Evolutionary conservation across 805 yeast genomes (phyloP).

Genomic region (Maudiozyma pseudohumilis): DNA sequence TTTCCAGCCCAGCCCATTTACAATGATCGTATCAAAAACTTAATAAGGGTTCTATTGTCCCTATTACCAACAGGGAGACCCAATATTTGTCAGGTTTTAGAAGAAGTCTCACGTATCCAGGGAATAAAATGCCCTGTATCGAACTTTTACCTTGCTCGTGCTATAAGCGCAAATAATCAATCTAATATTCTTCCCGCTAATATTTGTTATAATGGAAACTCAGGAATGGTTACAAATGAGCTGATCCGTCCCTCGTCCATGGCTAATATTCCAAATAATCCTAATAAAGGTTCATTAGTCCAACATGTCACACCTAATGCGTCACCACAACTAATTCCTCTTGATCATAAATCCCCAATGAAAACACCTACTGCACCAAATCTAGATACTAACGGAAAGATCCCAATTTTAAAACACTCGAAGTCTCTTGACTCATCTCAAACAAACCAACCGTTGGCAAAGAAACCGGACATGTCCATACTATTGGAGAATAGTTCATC

Average conservation of each 20-base stretch:
- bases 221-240: too few species aligned
- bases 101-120: constrained; percentile 58
- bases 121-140: constrained; percentile 37
- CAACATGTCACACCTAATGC: too few species aligned
- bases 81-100: constrained; percentile 59
- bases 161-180: too few species aligned
- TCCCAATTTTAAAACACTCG: not conserved
- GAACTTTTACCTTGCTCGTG: constrained; percentile 30
- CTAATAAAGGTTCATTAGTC: too few species aligned
- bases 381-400: too few species aligned
- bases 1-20: constrained; percentile 50
- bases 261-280: too few species aligned
- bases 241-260: too few species aligned
- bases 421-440: not conserved
- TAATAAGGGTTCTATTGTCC: constrained; percentile 51
- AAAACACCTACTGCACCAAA: too few species aligned
- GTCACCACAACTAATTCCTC: too few species aligned
- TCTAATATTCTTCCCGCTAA: too few species aligned
- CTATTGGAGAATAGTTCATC: not conserved
- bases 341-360: too few species aligned
- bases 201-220: too few species aligned
- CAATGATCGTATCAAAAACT: constrained; percentile 52
- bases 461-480: not conserved
- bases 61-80: constrained; percentile 68
- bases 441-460: not conserved